Evolutionary conservation across 129 eudicot species (phyloP), one percentile per base, ranked within the genome.

Genomic region (Pittosporum tobira): DNA sequence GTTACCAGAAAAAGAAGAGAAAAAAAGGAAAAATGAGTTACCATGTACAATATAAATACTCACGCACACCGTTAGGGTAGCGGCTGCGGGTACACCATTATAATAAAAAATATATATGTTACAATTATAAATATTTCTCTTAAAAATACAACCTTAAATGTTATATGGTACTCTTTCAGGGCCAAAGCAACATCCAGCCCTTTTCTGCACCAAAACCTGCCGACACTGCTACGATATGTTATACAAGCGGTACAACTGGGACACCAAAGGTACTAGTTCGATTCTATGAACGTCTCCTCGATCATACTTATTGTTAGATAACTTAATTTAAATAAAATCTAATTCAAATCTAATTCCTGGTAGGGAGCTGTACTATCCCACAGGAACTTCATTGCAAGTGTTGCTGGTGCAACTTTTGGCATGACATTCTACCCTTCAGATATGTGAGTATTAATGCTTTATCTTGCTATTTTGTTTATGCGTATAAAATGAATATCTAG

Each of bases 191-290:
- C 65, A 72, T 56, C 62, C 75, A 77, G 54, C 84, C 97, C 29
- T 85, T 84, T 69, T 60, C 75, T 49, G 77, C 88, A 57, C 97
- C 97, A 50, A 74, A 66, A 59, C 77, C 88, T 6, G 80, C 78
- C 42, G 95, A 82, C 71, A 60, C 83, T 67, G 93, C 95, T 46
- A 89, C 97, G 18, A 85, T 89, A 62, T 82, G 93, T 66, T 89
- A 89, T 64, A 89, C 97, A 48, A 89, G 97, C 73, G 97, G 97
- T 63, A 89, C 97, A 48, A 89, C 97, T 61, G 97, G 97, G 58
- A 85, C 97, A 57, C 97, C 97, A 36, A 89, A 89, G 95, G 97
- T 89, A 51, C 23, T 31, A 19, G 27, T 31, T 43, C 20, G 19
- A 44, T 63, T 62, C 18, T 6, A 22, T 24, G 24, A 47, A 52